phyloP scores from a whole-genome alignment of 2,329 filamentous ascomycete species.

The Cyphellophora attinorum region DNA sequence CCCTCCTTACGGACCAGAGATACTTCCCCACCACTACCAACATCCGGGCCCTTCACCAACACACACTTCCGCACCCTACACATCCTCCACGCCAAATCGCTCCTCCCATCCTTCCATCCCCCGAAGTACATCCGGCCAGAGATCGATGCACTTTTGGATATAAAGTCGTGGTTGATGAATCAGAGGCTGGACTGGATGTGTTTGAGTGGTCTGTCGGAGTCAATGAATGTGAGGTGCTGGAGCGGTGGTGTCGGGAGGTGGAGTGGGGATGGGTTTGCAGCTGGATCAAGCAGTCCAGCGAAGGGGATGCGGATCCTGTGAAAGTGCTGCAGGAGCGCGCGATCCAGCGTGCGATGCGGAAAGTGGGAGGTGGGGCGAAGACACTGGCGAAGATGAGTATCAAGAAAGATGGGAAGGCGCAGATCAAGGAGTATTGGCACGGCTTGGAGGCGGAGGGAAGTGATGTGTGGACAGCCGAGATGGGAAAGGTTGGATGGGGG shows the following conservation, averaged over 20 bases:
- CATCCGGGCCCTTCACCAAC: constrained; percentile 16
- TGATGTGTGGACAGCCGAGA: constrained; percentile 1
- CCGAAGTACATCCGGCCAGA: constrained; percentile 12
- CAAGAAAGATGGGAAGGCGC: too few relatives aligned
- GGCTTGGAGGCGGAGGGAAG: constrained; percentile 2
- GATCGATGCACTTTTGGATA: constrained; percentile 7
- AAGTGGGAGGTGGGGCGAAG: too few relatives aligned
- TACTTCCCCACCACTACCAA: constrained; percentile 6
- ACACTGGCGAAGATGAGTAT: too few relatives aligned
- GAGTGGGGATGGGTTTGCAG: constrained; percentile 10
- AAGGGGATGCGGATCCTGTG: constrained; percentile 9
- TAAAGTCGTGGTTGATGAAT: constrained; percentile 56
- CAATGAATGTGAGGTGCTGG: constrained; percentile 14
- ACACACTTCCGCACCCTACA: constrained; percentile 18
- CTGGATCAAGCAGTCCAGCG: constrained; percentile 6
- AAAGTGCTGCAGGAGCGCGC: constrained; percentile 15
- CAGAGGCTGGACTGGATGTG: constrained; percentile 3
- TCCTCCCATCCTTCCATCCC: constrained; percentile 15
- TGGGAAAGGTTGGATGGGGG: constrained; percentile 23
- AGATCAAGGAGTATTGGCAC: too few relatives aligned
- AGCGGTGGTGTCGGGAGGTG: constrained; percentile 8
- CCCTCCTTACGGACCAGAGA: constrained; percentile 13
- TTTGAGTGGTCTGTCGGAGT: constrained; percentile 14
- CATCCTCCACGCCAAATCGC: constrained; percentile 19
- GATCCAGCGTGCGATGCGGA: not conserved